Conservation (phyloP, 148 eudicot genomes). For the Arbutus unedo region DNA sequence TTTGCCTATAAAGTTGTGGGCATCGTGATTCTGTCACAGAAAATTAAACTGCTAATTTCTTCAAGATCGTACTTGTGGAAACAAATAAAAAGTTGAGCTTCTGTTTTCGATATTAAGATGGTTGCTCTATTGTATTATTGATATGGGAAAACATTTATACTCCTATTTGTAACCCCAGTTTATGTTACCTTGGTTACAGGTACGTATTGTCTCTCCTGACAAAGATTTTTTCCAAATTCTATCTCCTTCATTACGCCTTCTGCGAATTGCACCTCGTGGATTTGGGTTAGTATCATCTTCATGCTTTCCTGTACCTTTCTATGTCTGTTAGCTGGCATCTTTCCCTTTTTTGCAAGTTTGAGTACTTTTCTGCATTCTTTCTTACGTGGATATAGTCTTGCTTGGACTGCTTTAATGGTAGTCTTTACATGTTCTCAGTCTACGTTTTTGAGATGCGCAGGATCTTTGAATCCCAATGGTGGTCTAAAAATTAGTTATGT, state of each 20-base stretch:
- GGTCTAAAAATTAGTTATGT: background rate
- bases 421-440: background rate
- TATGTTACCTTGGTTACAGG: slow-evolving; percentile 41
- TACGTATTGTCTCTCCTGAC: slow-evolving; percentile 98
- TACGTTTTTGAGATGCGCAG: background rate
- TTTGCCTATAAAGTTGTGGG: background rate
- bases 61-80: background rate
- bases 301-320: background rate
- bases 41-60: background rate
- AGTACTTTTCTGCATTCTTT: background rate
- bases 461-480: background rate
- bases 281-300: slow-evolving; percentile 56
- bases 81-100: background rate
- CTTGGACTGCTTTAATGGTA: background rate
- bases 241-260: slow-evolving; percentile 91
- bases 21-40: background rate
- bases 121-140: background rate
- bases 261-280: slow-evolving; percentile 94
- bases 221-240: slow-evolving; percentile 97
- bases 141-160: background rate
- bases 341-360: background rate
- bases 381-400: background rate
- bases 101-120: background rate
- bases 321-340: background rate
- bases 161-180: background rate